A percentile compares a stretch with the other conserved stretches of the same genome.
phyloP scores from a whole-genome alignment of 2,329 filamentous ascomycete genomes.

The Hymenoscyphus repandus region DNA sequence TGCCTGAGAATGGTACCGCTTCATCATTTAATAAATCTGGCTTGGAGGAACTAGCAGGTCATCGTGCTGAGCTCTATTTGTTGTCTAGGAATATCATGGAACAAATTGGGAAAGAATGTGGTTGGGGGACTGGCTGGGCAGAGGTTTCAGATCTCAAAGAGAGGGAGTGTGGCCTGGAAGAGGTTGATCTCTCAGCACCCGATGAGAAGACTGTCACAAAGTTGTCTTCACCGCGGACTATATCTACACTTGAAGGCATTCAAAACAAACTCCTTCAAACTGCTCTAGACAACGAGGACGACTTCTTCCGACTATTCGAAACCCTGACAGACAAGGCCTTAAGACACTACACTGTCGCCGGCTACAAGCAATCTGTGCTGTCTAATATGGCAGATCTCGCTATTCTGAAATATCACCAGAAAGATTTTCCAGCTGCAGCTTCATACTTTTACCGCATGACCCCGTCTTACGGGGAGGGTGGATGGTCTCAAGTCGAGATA shows the following conservation, averaged over 20 bases:
- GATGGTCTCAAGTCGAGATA: slow-evolving; percentile 76
- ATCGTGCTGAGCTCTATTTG: slow-evolving; percentile 74
- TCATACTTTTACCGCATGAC: slow-evolving; percentile 74
- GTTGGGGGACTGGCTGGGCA: slow-evolving; percentile 75
- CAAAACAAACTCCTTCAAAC: slow-evolving; percentile 52
- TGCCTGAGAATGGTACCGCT: slow-evolving; percentile 33
- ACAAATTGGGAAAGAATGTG: slow-evolving; percentile 62
- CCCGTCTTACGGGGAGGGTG: slow-evolving; percentile 69
- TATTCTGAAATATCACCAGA: slow-evolving; percentile 71
- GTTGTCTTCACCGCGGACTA: too few species aligned
- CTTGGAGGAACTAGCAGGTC: slow-evolving; percentile 75
- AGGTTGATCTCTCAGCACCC: slow-evolving; percentile 42
- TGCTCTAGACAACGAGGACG: slow-evolving; percentile 55
- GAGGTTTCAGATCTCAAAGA: slow-evolving; percentile 44
- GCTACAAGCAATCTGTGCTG: slow-evolving; percentile 71
- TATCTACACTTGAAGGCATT: slow-evolving; percentile 38
- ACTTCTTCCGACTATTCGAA: slow-evolving; percentile 65
- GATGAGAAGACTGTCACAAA: too few species aligned
- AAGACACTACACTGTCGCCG: slow-evolving; percentile 75
- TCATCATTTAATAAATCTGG: slow-evolving; percentile 55
- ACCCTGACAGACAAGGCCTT: slow-evolving; percentile 79
- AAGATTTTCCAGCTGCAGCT: slow-evolving; percentile 69
- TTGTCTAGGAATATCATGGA: slow-evolving; percentile 77
- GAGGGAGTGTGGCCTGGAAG: slow-evolving; percentile 43
- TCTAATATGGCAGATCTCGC: slow-evolving; percentile 79